Base-by-base conservation (phyloP, 2,329 filamentous ascomycete species). In the Zasmidium cellare region DNA sequence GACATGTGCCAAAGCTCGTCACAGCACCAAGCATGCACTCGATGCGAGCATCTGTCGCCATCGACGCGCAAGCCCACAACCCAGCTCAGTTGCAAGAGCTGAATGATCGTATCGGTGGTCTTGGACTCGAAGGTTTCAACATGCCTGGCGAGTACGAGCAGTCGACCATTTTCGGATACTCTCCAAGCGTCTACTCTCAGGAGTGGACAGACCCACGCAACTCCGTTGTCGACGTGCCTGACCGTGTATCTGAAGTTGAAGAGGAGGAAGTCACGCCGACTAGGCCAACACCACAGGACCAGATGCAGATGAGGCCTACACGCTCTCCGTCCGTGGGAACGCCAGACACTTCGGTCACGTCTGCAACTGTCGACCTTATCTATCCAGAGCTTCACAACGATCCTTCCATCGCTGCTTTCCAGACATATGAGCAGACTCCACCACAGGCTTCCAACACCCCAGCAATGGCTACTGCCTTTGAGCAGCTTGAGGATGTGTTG, bases 11-110 rank as follows among this genome's bases (percentile, higher is more conserved):
- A 0, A 63, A 24, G 24, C 58, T 72, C 25, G 66, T 70, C 52
- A 71, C 69, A 2, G 58, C 64, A 56, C 63, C 67, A 9, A 71
- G 67, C 59, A 59, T 63, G 35, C 67, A 69, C 62, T 70, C 67
- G 1, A 23, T 71, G 48, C 67, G 69, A 28, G 69, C 65, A 2
- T 69, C 67, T 3, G 65, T 70, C 14, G 35, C 35, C 11, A 65
- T 69, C 2, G 49, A 48, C 19, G 67, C 70, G 3, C 57, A 62
- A 20, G 54, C 63, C 20, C 63, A 64, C 48, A 63, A 69, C 11
- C 48, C 53, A 7, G 41, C 19, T 14, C 58, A 59, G 1, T 65
- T 71, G 28, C 61, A 69, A 18, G 67, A 71, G n/a, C 56, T 67
- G 50, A 69, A 68, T 51, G 55, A 61, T 20, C 60, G 69, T 12